Conservation (phyloP, 805 yeast genomes). For the Candida ortonii region DNA sequence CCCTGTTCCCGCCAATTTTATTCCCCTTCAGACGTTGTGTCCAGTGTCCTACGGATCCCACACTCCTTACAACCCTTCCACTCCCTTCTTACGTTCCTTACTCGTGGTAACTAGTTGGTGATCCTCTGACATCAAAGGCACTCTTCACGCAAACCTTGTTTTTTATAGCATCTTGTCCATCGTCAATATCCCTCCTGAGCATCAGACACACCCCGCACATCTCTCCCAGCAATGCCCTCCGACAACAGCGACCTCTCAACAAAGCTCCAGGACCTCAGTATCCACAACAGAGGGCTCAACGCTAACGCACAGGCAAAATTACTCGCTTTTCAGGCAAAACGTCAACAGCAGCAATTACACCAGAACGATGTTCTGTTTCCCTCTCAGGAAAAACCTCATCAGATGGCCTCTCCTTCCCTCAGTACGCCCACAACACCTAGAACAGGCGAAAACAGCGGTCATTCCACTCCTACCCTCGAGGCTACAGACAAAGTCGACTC, state of each 20-base stretch:
- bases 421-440: slow-evolving; percentile 23
- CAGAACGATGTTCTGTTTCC: slow-evolving; percentile 8
- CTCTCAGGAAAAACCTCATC: too few species aligned
- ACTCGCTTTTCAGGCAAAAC: slow-evolving; percentile 80
- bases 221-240: slow-evolving; percentile 5
- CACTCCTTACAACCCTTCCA: too few species aligned
- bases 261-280: slow-evolving; percentile 23
- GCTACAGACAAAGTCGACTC: slow-evolving; percentile 8
- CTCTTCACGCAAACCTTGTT: background rate
- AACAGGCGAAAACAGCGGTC: slow-evolving; percentile 16
- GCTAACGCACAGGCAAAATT: slow-evolving; percentile 85
- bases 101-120: too few species aligned
- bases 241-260: slow-evolving; percentile 15
- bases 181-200: background rate
- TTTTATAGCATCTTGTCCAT: background rate
- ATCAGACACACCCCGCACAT: background rate
- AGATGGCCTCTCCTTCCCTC: slow-evolving; percentile 9
- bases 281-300: slow-evolving; percentile 41
- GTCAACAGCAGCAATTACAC: slow-evolving; percentile 42
- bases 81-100: too few species aligned
- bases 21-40: too few species aligned
- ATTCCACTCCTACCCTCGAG: slow-evolving; percentile 18
- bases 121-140: too few species aligned
- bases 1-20: too few species aligned
- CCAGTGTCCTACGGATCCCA: too few species aligned